Percentiles rank a stretch among this genome's conserved stretches.
phyloP scores from a whole-genome alignment of 345 rosid species.

The Aquilaria sinensis region DNA sequence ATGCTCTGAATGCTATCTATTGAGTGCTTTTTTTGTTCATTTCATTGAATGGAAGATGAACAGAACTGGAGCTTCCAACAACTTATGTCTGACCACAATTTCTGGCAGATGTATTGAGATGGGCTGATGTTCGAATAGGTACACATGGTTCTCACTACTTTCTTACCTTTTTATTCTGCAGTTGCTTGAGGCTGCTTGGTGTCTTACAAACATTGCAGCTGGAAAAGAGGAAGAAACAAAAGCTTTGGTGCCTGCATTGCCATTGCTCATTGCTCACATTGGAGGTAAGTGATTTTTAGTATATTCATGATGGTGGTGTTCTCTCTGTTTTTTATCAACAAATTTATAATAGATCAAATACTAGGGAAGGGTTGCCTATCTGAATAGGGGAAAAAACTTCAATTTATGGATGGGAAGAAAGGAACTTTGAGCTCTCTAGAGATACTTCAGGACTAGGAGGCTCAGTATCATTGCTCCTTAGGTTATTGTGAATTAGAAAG shows the following conservation, averaged over 20 bases:
- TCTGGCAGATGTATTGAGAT: not conserved
- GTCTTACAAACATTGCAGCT: conserved; percentile 96
- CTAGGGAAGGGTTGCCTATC: too few relatives aligned
- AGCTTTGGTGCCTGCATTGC: conserved; percentile 77
- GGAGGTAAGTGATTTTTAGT: conserved; percentile 54
- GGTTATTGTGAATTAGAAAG: too few relatives aligned
- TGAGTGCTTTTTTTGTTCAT: not conserved
- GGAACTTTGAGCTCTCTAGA: too few relatives aligned
- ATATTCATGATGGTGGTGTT: not conserved
- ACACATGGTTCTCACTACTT: not conserved
- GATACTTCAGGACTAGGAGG: too few relatives aligned
- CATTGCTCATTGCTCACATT: conserved; percentile 87
- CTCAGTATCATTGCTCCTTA: too few relatives aligned
- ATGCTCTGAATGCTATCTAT: not conserved
- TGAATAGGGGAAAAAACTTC: too few relatives aligned
- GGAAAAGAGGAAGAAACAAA: conserved; percentile 95
- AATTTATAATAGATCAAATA: too few relatives aligned
- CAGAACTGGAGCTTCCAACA: too few relatives aligned
- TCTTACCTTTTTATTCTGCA: conserved; percentile 29
- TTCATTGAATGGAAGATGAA: too few relatives aligned
- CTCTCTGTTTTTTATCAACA: not conserved
- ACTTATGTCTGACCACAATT: too few relatives aligned
- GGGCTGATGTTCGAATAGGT: not conserved
- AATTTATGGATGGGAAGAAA: too few relatives aligned
- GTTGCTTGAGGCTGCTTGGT: conserved; percentile 98